These are phyloP conservation scores for Pythium rishiriense DNA, from an alignment of 352 stramenopile species.

Conservation along the genomic window DNA sequence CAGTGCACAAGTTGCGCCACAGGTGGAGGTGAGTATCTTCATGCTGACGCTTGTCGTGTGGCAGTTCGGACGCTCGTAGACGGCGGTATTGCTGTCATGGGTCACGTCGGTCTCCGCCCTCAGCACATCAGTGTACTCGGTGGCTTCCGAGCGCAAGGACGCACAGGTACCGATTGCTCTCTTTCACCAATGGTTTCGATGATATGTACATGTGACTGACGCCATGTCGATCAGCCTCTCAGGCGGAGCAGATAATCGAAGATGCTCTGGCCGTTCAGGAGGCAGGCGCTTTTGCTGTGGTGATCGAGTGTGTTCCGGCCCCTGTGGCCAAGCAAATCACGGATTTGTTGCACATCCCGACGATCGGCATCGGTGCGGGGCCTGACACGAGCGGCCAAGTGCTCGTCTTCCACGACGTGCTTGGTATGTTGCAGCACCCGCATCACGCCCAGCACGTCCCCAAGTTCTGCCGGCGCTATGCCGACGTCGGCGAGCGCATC, in stretches of 20 bases:
- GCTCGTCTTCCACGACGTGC: constrained; percentile 98
- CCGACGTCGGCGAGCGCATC: constrained; percentile 93
- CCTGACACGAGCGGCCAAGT: constrained; percentile 94
- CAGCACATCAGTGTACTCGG: constrained; percentile 96
- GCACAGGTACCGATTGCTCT: constrained; percentile 71
- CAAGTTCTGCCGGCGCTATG: constrained; percentile 99
- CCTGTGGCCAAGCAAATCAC: constrained; percentile 94
- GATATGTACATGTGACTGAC: not conserved
- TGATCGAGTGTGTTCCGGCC: constrained; percentile 83
- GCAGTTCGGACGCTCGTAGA: constrained; percentile 73
- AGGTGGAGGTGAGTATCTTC: not conserved
- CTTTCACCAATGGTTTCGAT: not conserved
- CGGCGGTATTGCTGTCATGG: constrained; percentile 96
- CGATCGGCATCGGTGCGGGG: constrained; percentile 98
- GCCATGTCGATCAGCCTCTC: constrained; percentile 35
- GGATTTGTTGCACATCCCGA: constrained; percentile 95
- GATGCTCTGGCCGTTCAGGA: constrained; percentile 95
- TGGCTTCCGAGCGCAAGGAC: constrained; percentile 95
- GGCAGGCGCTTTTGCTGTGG: constrained; percentile 95
- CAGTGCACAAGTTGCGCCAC: not conserved
- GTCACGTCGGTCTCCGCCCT: constrained; percentile 97
- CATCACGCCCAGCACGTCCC: constrained; percentile 95
- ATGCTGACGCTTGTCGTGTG: not conserved
- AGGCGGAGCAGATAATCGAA: constrained; percentile 94
- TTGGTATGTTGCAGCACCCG: constrained; percentile 98